Conservation (phyloP, 768 basidiomycete genomes). For the Suillus bovinus region DNA sequence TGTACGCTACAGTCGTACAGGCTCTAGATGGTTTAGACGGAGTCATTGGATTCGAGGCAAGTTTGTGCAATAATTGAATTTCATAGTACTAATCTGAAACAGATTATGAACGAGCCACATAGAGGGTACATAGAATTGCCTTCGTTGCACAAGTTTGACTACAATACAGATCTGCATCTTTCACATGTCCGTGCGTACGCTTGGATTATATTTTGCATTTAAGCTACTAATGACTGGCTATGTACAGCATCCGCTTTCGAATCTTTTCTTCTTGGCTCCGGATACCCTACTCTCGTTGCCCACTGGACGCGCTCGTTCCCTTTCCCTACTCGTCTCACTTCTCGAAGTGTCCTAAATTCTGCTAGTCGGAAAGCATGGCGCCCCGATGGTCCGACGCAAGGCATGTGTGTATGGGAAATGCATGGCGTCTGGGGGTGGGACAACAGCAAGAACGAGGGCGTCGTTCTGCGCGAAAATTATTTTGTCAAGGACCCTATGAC, state of each 20-base stretch:
- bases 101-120: constrained; percentile 97
- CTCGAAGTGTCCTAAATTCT: constrained; percentile 59
- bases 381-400: constrained; percentile 67
- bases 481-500: constrained; percentile 71
- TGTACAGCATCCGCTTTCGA: constrained; percentile 74
- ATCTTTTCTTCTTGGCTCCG: constrained; percentile 91
- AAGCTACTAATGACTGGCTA: not conserved
- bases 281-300: constrained; percentile 77
- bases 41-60: constrained; percentile 88
- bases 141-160: constrained; percentile 85
- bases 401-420: constrained; percentile 83
- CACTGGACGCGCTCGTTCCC: constrained; percentile 88
- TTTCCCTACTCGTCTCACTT: constrained; percentile 72
- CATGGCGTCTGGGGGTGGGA: constrained; percentile 97
- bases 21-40: constrained; percentile 73
- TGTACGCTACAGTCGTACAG: constrained; percentile 68
- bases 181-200: constrained; percentile 65
- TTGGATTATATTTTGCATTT: not conserved
- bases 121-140: constrained; percentile 84
- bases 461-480: constrained; percentile 83
- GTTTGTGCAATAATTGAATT: constrained; percentile 10
- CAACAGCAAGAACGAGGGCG: constrained; percentile 56
- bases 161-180: constrained; percentile 93
- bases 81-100: constrained; percentile 8
- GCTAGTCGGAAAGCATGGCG: constrained; percentile 66